A percentile compares a stretch with the other conserved stretches of the same genome.
Conservation (phyloP, 805 yeast genomes). For the Grigorovia transvaalensis region DNA sequence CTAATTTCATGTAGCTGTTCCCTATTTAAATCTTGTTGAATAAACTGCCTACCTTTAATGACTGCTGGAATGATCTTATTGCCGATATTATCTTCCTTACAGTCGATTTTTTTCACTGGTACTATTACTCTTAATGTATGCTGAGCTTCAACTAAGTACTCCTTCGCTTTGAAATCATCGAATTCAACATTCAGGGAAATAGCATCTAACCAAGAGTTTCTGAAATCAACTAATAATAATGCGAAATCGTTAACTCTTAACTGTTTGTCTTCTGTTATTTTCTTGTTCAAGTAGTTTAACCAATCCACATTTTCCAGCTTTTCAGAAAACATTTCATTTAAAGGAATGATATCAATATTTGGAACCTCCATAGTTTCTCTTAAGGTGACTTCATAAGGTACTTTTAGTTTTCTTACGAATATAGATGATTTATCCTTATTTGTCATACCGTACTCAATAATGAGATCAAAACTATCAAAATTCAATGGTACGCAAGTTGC, state of each 20-base stretch:
- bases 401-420: constrained; percentile 16
- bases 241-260: constrained; percentile 43
- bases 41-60: constrained; percentile 52
- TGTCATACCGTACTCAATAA: constrained; percentile 22
- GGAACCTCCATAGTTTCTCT: constrained; percentile 58
- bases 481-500: constrained; percentile 15
- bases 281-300: constrained; percentile 15
- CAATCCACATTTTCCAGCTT: constrained; percentile 18
- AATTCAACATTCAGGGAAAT: constrained; percentile 30
- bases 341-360: constrained; percentile 58
- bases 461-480: constrained; percentile 15
- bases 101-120: constrained; percentile 50
- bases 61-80: constrained; percentile 57
- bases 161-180: constrained; percentile 19
- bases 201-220: constrained; percentile 69
- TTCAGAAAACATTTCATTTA: constrained; percentile 28
- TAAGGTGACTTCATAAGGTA: constrained; percentile 28
- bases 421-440: constrained; percentile 9
- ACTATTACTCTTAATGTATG: constrained; percentile 52
- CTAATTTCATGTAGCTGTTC: constrained; percentile 48
- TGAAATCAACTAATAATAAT: constrained; percentile 59
- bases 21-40: constrained; percentile 38
- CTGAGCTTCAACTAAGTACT: constrained; percentile 31
- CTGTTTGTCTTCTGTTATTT: constrained; percentile 5
- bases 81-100: constrained; percentile 26